phyloP scores from a whole-genome alignment of 176 grass and related monocot genomes.

The Triticum dicoccoides region DNA sequence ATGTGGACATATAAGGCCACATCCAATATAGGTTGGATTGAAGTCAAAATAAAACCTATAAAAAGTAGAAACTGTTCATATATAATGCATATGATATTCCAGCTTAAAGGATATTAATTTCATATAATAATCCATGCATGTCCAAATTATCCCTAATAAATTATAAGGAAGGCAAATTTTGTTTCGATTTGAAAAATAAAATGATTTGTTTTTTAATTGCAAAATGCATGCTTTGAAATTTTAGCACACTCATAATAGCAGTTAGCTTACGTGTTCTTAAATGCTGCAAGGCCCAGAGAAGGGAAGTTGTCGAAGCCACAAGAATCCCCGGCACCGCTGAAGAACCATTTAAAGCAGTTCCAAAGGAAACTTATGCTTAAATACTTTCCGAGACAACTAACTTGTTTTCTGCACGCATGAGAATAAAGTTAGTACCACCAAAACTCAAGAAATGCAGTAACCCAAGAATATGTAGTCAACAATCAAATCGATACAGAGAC shows the following conservation, averaged over 20 bases:
- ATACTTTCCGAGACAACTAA: constrained; percentile 80
- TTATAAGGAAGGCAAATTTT: not conserved
- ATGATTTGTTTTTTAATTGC: not conserved
- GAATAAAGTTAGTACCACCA: not conserved
- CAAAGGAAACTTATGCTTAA: constrained; percentile 86
- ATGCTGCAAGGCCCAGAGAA: constrained; percentile 63
- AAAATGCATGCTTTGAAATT: not conserved
- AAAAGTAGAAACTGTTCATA: not conserved
- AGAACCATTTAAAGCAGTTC: constrained; percentile 98
- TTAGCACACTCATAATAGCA: not conserved
- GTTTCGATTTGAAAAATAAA: too few relatives aligned
- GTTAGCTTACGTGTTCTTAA: constrained; percentile 71
- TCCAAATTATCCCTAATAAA: not conserved
- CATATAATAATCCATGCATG: not conserved
- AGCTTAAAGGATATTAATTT: not conserved
- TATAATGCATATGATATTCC: not conserved
- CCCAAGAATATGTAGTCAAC: not conserved
- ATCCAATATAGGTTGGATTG: constrained; percentile 88
- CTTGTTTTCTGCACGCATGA: constrained; percentile 67
- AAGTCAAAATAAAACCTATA: constrained; percentile 94
- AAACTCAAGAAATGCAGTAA: not conserved
- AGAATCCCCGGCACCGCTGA: constrained; percentile 70
- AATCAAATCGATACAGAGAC: not conserved
- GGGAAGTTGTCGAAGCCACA: constrained; percentile 86
- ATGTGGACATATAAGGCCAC: constrained; percentile 82